Percentiles rank a stretch among this genome's conserved stretches.
Evolutionary conservation across 1,284 basidiomycete genomes (phyloP).

Genomic region (Exsudoporus floridanus): DNA sequence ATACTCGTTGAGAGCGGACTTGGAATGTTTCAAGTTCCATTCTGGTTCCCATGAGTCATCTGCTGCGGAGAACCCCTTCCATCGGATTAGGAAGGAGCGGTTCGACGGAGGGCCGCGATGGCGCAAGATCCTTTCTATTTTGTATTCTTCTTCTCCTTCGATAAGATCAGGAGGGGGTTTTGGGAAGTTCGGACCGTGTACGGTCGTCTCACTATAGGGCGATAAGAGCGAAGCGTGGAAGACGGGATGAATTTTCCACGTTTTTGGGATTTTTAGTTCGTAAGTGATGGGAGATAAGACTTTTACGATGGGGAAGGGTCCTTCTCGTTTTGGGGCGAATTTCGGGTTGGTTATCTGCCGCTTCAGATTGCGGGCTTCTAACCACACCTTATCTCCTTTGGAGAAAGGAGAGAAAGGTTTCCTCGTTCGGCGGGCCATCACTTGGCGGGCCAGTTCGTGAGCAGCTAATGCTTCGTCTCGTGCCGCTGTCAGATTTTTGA

Average conservation of each 20-base stretch:
- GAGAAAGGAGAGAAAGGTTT: not conserved
- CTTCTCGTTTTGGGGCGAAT: not conserved
- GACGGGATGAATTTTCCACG: not conserved
- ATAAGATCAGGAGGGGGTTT: too few species aligned
- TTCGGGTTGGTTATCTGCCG: not conserved
- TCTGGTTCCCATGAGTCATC: too few species aligned
- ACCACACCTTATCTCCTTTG: not conserved
- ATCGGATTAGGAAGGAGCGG: too few species aligned
- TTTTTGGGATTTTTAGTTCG: fast-evolving
- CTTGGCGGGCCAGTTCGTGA: not conserved
- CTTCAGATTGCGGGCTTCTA: not conserved
- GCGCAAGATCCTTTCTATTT: too few species aligned
- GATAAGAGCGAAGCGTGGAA: not conserved
- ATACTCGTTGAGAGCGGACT: too few species aligned
- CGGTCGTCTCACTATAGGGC: not conserved
- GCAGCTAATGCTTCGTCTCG: not conserved
- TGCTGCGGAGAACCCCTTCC: too few species aligned
- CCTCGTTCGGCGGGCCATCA: fast-evolving
- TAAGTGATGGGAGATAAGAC: not conserved
- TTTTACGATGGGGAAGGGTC: not conserved
- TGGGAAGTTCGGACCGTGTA: too few species aligned
- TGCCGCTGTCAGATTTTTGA: not conserved
- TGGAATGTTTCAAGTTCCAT: too few species aligned
- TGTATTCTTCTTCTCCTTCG: too few species aligned
- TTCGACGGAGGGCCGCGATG: too few species aligned